Base-by-base conservation (phyloP, 2,329 filamentous ascomycete species). In the Curvularia sp. region DNA sequence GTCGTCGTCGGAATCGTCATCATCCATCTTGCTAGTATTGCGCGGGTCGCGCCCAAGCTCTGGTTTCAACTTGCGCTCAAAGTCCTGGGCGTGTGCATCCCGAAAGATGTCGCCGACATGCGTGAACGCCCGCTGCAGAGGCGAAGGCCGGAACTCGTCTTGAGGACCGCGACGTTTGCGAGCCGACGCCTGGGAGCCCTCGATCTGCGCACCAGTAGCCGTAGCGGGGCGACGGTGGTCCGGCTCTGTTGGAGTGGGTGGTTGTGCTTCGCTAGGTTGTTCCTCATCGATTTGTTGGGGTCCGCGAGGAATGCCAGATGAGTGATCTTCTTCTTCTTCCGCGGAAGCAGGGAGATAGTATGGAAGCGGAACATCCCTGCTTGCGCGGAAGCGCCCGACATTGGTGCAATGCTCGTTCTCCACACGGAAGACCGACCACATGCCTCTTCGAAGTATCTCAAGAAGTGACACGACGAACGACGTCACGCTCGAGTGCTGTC, bases 391-490 rank as follows among this genome's bases (percentile, higher is more conserved):
- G 65, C 92, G 88, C 18, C 88, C 86, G 2, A 99, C 94, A 50
- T 76, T 76, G 55, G 90, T 89, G 78, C 93, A 97, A 78, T 99
- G 95, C 71, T 99, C 95, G 76, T 99, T 99, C 77, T 99, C 95
- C 26, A 99, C 93, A 41, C 95, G 91, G 75, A 99, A 90, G 4
- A 98, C 82, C 0, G 90, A 89, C 95, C 95, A 99, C 73, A 97
- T 87, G 61, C 92, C 93, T 73, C 95, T 83, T 31, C 95, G 87
- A n/a, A 86, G 83, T 22, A 96, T 87, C 75, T 99, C 95, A 8
- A 89, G 86, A 3, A 97, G 80, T 1, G 86, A 84, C 15, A 97
- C 86, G 30, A 90, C 66, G 77, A 98, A 98, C 1, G 91, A 93
- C 5, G 93, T 85, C 1, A 93, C 75, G 3, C 91, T 90, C 1